These are phyloP conservation scores for Neocatenulostroma microsporum DNA, from an alignment of 2,329 filamentous ascomycete genomes.

Conservation along the genomic window DNA sequence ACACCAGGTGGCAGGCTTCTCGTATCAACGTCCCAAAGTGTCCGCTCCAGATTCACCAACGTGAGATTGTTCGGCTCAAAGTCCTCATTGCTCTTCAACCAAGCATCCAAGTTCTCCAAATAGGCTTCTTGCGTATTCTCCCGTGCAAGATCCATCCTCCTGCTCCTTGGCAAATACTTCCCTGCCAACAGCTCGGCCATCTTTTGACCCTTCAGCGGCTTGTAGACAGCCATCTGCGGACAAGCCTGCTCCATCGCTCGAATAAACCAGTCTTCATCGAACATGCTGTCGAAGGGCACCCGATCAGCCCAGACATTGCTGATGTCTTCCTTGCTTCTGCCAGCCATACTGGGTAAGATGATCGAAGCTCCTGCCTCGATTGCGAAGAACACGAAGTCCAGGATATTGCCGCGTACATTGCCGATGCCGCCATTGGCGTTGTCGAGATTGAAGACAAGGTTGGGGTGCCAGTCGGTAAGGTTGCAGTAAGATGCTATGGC, in stretches of 20 bases:
- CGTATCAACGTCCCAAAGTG: conserved; percentile 26
- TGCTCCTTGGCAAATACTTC: conserved; percentile 16
- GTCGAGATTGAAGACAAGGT: conserved; percentile 39
- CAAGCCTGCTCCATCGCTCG: conserved; percentile 16
- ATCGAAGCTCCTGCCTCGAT: conserved; percentile 43
- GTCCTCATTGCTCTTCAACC: conserved; percentile 14
- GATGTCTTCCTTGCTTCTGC: conserved; percentile 12
- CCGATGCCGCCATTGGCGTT: conserved; percentile 39
- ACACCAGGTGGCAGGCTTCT: conserved; percentile 18
- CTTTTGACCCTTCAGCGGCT: conserved; percentile 10
- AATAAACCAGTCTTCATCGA: conserved; percentile 25
- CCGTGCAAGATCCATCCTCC: conserved; percentile 18
- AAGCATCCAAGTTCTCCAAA: conserved; percentile 16
- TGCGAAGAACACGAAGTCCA: conserved; percentile 41
- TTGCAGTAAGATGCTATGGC: conserved; percentile 27
- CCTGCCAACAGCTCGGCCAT: conserved; percentile 14
- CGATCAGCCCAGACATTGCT: conserved; percentile 20
- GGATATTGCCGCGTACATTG: conserved; percentile 38
- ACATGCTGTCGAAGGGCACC: conserved; percentile 18
- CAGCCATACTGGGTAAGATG: conserved; percentile 14
- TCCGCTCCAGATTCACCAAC: conserved; percentile 23
- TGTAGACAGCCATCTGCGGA: conserved; percentile 23
- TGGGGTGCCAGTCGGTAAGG: conserved; percentile 34
- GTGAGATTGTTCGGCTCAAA: conserved; percentile 9
- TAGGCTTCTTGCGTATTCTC: conserved; percentile 13